Conservation (phyloP, 108 stramenopile genomes). For the Fragilaria radians region DNA sequence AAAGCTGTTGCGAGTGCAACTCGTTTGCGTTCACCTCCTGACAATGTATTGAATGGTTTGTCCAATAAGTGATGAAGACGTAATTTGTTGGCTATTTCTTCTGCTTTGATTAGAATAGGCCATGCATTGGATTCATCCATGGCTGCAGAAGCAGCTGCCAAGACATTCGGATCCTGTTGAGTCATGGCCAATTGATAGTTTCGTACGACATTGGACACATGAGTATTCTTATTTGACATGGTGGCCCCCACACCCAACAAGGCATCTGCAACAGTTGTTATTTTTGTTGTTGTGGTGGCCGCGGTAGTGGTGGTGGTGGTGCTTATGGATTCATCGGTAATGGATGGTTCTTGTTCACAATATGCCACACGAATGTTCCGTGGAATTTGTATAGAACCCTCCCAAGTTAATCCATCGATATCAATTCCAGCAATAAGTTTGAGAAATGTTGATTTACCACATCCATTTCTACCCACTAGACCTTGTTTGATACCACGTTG, state of each 20-base stretch:
- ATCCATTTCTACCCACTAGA: conserved; percentile 71
- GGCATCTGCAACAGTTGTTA: conserved; percentile 68
- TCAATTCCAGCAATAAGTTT: conserved; percentile 41
- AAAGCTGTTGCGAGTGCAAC: conserved; percentile 79
- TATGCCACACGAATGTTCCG: conserved; percentile 47
- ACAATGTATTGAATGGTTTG: conserved; percentile 49
- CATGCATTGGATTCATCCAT: conserved; percentile 72
- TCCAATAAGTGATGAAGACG: conserved; percentile 59
- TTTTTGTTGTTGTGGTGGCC: too few relatives aligned
- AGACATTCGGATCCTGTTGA: conserved; percentile 42
- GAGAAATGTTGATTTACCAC: conserved; percentile 70
- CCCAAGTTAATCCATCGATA: conserved; percentile 36
- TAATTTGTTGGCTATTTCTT: conserved; percentile 67
- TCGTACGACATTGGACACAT: conserved; percentile 35
- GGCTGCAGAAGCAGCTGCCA: conserved; percentile 48
- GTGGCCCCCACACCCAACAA: conserved; percentile 46
- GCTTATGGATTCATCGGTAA: conserved; percentile 42
- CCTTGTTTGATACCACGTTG: conserved; percentile 59
- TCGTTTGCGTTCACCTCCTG: conserved; percentile 77
- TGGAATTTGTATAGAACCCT: conserved; percentile 40
- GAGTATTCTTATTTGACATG: too few relatives aligned
- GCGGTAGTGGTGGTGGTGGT: too few relatives aligned
- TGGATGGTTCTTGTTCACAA: conserved; percentile 79
- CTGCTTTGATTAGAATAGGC: conserved; percentile 69
- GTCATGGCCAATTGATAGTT: conserved; percentile 42